Conservation (phyloP, 2,329 filamentous ascomycete species). For the Arachnomyces sp. region DNA sequence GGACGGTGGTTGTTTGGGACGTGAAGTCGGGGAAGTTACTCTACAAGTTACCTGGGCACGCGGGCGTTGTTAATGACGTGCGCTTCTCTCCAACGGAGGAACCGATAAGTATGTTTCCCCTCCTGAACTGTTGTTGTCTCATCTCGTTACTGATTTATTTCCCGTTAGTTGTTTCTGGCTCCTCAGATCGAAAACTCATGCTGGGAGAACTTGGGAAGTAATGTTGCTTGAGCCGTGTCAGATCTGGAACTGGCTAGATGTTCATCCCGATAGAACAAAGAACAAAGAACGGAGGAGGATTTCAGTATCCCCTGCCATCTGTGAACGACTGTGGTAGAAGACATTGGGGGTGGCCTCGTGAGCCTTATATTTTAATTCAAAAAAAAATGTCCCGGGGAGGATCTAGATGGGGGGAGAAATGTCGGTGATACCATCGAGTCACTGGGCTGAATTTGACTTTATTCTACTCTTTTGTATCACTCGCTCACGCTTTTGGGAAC, state of each 20-base stretch:
- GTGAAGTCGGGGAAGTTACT: constrained; percentile 78
- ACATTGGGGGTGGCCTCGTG: no score
- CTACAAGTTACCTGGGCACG: constrained; percentile 93
- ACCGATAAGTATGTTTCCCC: constrained; percentile 66
- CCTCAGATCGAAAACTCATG: constrained; percentile 79
- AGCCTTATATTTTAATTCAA: no score
- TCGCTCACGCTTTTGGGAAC: no score
- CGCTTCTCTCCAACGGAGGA: constrained; percentile 80
- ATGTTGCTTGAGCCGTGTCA: constrained; percentile 13
- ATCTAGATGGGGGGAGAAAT: no score
- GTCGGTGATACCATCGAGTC: background rate
- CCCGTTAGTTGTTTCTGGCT: constrained; percentile 69
- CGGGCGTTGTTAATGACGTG: constrained; percentile 89
- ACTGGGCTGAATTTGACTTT: background rate
- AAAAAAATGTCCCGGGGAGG: no score
- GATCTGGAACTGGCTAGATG: background rate
- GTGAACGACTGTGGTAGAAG: no score
- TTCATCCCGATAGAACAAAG: background rate
- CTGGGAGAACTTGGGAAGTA: constrained; percentile 72
- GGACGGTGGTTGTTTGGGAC: constrained; percentile 88
- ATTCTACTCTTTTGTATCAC: background rate
- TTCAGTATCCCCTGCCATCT: no score
- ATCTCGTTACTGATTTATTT: constrained; percentile 3
- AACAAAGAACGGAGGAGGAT: background rate
- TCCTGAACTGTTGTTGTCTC: background rate